Percentiles rank a stretch among this genome's conserved stretches.
Conservation (phyloP, 75 land plant species). For the Cryptomeria japonica region DNA sequence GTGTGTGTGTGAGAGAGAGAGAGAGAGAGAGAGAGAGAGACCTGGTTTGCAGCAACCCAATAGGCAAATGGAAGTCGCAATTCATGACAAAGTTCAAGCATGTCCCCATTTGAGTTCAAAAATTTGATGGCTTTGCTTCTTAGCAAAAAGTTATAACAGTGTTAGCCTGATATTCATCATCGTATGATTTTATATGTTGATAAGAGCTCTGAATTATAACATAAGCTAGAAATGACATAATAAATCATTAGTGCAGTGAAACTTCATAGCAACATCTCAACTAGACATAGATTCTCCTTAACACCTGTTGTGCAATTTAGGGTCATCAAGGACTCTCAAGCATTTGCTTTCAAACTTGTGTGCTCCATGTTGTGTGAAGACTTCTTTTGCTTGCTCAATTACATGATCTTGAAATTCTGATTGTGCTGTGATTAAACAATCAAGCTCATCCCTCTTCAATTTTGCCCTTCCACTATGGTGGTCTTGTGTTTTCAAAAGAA, state of each 20-base stretch:
- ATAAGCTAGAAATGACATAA: constrained; percentile 7
- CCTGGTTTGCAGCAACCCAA: constrained; percentile 80
- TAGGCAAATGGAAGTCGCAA: constrained; percentile 67
- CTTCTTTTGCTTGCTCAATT: constrained; percentile 62
- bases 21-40: constrained; percentile 18
- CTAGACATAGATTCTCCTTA: not conserved
- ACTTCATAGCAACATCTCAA: not conserved
- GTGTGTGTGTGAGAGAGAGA: not conserved
- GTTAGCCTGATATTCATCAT: not conserved
- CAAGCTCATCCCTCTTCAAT: constrained; percentile 27
- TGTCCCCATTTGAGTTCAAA: constrained; percentile 73
- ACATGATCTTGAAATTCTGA: constrained; percentile 60
- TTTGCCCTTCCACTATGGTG: constrained; percentile 32
- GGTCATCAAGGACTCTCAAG: constrained; percentile 59
- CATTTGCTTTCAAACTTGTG: constrained; percentile 60
- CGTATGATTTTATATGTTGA: not conserved
- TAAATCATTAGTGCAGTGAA: not conserved
- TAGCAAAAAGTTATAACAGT: not conserved
- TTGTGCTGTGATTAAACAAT: constrained; percentile 24
- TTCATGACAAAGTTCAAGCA: constrained; percentile 90
- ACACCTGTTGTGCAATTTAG: constrained; percentile 49
- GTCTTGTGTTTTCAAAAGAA: constrained; percentile 35
- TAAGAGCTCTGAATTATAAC: not conserved
- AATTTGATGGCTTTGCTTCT: constrained; percentile 69
- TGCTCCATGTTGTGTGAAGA: constrained; percentile 77